A percentile compares a stretch with the other conserved stretches of the same genome.
phyloP scores from a whole-genome alignment of 306 rosid genomes.

The Castanea crenata region DNA sequence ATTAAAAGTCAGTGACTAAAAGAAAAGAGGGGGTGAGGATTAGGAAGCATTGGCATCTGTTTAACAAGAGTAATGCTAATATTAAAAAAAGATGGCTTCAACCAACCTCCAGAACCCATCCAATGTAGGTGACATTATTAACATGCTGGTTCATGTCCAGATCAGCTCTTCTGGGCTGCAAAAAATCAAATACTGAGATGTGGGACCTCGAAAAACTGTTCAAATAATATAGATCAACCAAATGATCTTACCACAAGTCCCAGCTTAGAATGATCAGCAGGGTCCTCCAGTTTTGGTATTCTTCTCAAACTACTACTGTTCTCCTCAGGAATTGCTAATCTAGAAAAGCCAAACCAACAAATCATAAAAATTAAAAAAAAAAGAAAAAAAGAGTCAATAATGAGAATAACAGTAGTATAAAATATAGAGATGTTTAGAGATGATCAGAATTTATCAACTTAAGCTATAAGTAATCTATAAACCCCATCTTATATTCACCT shows the following conservation, averaged over 20 bases:
- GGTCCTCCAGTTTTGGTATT: slow-evolving; percentile 81
- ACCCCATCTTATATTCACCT: no score
- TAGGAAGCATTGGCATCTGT: not conserved
- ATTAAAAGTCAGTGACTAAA: not conserved
- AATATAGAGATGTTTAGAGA: no score
- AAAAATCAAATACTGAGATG: slow-evolving; percentile 23
- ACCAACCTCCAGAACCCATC: slow-evolving; percentile 95
- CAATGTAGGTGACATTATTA: slow-evolving; percentile 86
- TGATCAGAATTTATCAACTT: no score
- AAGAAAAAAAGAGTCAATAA: not conserved
- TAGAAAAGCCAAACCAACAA: slow-evolving; percentile 27
- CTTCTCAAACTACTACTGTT: slow-evolving; percentile 63
- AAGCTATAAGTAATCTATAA: no score
- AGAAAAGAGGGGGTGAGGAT: not conserved
- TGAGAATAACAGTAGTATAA: not conserved
- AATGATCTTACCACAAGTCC: slow-evolving; percentile 71
- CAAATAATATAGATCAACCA: slow-evolving; percentile 8
- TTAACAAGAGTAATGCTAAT: not conserved
- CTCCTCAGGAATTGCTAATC: slow-evolving; percentile 82
- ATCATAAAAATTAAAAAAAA: not conserved
- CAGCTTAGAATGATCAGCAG: slow-evolving; percentile 55
- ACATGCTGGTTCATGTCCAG: slow-evolving; percentile 96
- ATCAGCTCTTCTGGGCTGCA: slow-evolving; percentile 95
- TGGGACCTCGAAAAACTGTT: slow-evolving; percentile 24
- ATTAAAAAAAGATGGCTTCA: slow-evolving; percentile 12